Evolutionary conservation across 805 yeast species (phyloP), one percentile per base, ranked within the genome.

Genomic region (Ogataea methanolica): DNA sequence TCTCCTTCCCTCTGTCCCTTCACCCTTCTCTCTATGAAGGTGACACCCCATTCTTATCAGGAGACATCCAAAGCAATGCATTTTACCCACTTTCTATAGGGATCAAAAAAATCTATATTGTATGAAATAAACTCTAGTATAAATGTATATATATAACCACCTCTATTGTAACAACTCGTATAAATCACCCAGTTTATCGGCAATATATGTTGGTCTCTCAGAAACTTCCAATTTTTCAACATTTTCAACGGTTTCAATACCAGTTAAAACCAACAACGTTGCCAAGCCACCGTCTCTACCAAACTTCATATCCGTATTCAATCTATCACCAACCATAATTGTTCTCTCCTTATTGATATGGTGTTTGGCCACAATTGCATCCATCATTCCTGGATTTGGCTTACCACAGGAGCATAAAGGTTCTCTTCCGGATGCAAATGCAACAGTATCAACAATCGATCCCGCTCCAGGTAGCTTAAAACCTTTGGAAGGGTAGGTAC

Each of bases 401-500:
- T 94, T 94, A 46, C 99, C 99, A 59, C 97, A 86, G 26, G 57
- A 50, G 2, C 92, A 85, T 46, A 83, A 82, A 1, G 99, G 98
- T 52, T 78, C 70, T 55, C 97, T 78, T n/a, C 88, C 91, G 21
- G 88, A 69, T 12, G 92, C 83, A 55, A 69, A 80, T 2, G 88
- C 79, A 16, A 88, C 82, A 0, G 90, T 76, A 55, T 88, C 87
- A 39, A 92, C 83, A 54, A 89, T 79, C 1, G 97, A 83, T 1
- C 99, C 99, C 1, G 99, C 98, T 31, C 99, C 99, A 17, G 97
- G 96, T 43, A 94, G 75, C 42, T 88, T 77, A 57, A 79, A 73
- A 1, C 96, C 97, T 66, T 87, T 83, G 49, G 86, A 80, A 2
- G 99, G 99, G 72, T 82, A 94, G 0, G 99, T 94, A 1, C 96